Conservation (phyloP, 2,329 filamentous ascomycete species). For the Curvularia sp. region DNA sequence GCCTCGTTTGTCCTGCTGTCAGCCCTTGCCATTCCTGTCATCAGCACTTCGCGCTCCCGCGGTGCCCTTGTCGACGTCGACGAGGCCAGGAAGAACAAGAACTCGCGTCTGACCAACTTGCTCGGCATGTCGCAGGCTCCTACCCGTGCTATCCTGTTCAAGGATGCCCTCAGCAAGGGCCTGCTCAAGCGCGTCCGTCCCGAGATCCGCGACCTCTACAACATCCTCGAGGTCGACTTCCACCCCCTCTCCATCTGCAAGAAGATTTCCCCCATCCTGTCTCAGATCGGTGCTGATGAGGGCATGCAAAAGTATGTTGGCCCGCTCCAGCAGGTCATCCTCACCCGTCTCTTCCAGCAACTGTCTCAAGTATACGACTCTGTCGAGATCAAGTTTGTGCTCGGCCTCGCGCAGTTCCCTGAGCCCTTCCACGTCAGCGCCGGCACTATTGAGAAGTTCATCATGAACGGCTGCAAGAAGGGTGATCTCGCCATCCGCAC, state of each 20-base stretch:
- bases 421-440: constrained; percentile 93
- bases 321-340: constrained; percentile 96
- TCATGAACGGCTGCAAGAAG: constrained; percentile 99
- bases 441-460: constrained; percentile 97
- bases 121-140: constrained; percentile 91
- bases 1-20: constrained; percentile 96
- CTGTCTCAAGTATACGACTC: constrained; percentile 99
- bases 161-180: constrained; percentile 93
- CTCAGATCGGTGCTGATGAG: constrained; percentile 88
- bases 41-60: constrained; percentile 95
- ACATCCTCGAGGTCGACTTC: constrained; percentile 99
- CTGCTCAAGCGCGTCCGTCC: constrained; percentile 90
- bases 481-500: constrained; percentile 95
- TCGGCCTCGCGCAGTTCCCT: constrained; percentile 92
- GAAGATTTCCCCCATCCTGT: constrained; percentile 96
- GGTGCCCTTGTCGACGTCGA: constrained; percentile 97
- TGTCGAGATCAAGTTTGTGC: constrained; percentile 91
- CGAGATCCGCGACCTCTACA: constrained; percentile 96
- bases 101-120: constrained; percentile 93
- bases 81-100: constrained; percentile 98
- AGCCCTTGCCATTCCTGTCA: constrained; percentile 96
- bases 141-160: constrained; percentile 89
- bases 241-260: constrained; percentile 98
- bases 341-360: constrained; percentile 98
- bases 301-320: constrained; percentile 98